Evolutionary conservation across 2,329 filamentous ascomycete genomes (phyloP), one percentile per base, ranked within the genome.

Genomic region (Cordyceps tenuipes): DNA sequence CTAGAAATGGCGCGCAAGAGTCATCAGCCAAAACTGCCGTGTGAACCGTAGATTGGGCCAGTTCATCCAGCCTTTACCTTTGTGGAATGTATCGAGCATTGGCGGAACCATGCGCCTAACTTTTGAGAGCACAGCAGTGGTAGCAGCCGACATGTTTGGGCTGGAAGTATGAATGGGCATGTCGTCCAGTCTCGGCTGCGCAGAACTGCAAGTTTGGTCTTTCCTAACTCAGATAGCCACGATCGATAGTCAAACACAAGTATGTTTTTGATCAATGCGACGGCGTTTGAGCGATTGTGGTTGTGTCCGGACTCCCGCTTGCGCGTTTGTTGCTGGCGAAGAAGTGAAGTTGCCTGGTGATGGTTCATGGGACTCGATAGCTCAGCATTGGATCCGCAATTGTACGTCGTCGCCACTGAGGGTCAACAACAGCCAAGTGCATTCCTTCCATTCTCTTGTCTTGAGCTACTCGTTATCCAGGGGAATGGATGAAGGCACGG

Each of bases 51-150:
- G 3, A 29, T 31, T 9, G 13, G 9, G n/a, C 60, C 59, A 50
- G n/a, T 47, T 34, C 23, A 47, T 53, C 46, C 29, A 23, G 17
- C 19, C 2, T 26, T 29, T 10, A 91, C 93, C 94, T 81, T 99
- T 99, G 76, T 97, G 94, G 71, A 97, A 97, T 70, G 84, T 90
- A 71, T 94, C 90, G 58, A 97, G 82, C 90, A 99, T 90, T 12
- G 94, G 94, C 64, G 94, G 94, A 62, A 99, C 84, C 78, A 99
- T 88, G 71, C 88, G 90, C 80, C 88, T 89, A 69, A 92, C 91
- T 74, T 90, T 93, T 66, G 79, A 76, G 61, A 99, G 79, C 57
- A 96, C 78, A 66, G 89, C 85, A 73, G 85, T 89, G 23, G 91
- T 90, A 29, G 85, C 77, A 64, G 82, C 75, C 63, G 88, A 86